phyloP scores from a whole-genome alignment of 768 basidiomycete species.

The Panaeolus papilionaceus region DNA sequence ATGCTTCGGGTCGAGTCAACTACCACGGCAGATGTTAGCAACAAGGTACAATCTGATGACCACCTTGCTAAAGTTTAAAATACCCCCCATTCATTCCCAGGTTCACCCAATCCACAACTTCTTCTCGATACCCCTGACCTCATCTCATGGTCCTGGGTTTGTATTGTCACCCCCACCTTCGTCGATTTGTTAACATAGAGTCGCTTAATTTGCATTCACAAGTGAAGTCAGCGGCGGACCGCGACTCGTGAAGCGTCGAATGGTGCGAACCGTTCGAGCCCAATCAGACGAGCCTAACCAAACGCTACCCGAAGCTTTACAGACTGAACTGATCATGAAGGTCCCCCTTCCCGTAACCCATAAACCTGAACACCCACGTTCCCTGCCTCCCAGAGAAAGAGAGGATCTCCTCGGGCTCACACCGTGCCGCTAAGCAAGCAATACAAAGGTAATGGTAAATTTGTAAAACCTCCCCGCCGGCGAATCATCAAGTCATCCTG shows the following conservation, averaged over 20 bases:
- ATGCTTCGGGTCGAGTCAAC: neutral
- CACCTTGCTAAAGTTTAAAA: constrained; percentile 7
- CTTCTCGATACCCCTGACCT: constrained; percentile 9
- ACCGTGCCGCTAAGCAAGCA: constrained; percentile 3
- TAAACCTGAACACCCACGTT: neutral
- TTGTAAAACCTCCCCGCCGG: neutral
- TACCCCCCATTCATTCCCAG: constrained; percentile 3
- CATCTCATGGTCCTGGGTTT: constrained; percentile 6
- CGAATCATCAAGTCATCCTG: neutral
- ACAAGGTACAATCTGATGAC: constrained; percentile 12
- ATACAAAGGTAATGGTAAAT: neutral
- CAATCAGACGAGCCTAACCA: constrained; percentile 1
- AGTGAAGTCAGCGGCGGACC: neutral
- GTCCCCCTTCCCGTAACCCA: neutral
- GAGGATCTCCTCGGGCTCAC: constrained; percentile 9
- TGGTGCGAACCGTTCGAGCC: constrained; percentile 1
- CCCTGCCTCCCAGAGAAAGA: neutral
- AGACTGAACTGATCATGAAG: constrained; percentile 2
- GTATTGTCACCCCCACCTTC: neutral
- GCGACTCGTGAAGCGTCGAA: neutral
- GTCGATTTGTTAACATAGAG: neutral
- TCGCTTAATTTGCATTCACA: neutral
- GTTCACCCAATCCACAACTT: neutral
- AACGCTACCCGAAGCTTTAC: neutral
- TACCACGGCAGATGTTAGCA: neutral